Base-by-base conservation (phyloP, 495 filamentous ascomycete genomes). In the Lentithecium fluviatile region DNA sequence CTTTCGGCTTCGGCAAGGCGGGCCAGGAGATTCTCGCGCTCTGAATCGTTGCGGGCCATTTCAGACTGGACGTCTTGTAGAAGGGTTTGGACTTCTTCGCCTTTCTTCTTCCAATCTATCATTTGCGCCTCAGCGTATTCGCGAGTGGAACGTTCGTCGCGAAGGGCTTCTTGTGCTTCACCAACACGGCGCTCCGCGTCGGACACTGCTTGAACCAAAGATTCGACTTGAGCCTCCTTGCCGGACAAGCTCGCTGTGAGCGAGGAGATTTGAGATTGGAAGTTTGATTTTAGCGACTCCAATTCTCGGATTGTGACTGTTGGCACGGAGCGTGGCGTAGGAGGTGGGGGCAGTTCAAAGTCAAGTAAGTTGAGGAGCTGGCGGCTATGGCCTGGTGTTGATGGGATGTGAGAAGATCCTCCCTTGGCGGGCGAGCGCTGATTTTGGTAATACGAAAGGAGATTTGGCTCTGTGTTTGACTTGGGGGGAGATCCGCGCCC, bases 131-230 rank as follows among this genome's bases (percentile, higher is more conserved):
- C 80, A 15, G 95, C 73, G 21, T 82, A 75, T 51, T 91, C 90
- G 51, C 84, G 87, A 43, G 78, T 71, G 23, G 80, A 79, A 47
- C 82, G 79, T 65, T 90, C 86, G 57, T 95, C 88, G 42, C 91
- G 84, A 26, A 92, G 74, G 64, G 86, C 78, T 73, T 96, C 91
- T 73, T 88, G 76, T 49, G 86, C 86, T 74, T 94, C 88, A 15
- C 90, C 91, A 23, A 93, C 91, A n/a, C 92, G 85, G 65, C 88
- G 84, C 74, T 98, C 94, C 1, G 95, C 91, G 71, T 96, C 90
- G 17, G 80, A 80, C 43, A 97, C 85, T 11, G 95, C 90, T 37
- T 84, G 82, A 69, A 95, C 96, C 36, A 97, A 83, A 56, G 84
- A 88, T 13, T 81, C 75, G 47, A 92, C 88, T 68, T 98, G 91